Conservation (phyloP, 2,329 filamentous ascomycete species). For the Fusarium pseudocircinatum region DNA sequence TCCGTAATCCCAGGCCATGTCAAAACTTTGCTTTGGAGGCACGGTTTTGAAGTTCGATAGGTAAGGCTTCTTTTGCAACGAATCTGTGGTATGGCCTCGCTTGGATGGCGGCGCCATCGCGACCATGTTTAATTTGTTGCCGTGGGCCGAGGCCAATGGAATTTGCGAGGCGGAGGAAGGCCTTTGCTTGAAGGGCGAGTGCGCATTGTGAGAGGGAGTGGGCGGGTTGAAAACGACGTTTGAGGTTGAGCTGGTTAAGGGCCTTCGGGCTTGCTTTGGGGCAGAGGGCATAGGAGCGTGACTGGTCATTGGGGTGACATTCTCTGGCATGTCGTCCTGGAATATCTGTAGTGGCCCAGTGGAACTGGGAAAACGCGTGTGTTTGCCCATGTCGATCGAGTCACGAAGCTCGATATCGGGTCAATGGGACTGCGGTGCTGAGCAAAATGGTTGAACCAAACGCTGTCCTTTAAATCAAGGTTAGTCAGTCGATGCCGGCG, state of each 20-base stretch:
- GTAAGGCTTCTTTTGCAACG: slow-evolving; percentile 72
- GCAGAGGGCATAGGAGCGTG: slow-evolving; percentile 66
- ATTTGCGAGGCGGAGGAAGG: slow-evolving; percentile 69
- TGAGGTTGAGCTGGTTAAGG: slow-evolving; percentile 61
- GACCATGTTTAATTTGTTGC: slow-evolving; percentile 72
- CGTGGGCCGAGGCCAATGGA: slow-evolving; percentile 63
- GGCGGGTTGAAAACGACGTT: slow-evolving; percentile 76
- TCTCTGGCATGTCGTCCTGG: slow-evolving; percentile 61
- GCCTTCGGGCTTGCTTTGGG: slow-evolving; percentile 58
- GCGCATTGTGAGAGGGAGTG: slow-evolving; percentile 60
- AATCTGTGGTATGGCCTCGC: slow-evolving; percentile 68
- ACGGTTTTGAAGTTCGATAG: slow-evolving; percentile 68
- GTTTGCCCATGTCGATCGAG: slow-evolving; percentile 64
- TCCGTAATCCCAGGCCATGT: slow-evolving; percentile 53
- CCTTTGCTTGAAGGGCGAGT: slow-evolving; percentile 75
- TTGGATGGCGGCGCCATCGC: slow-evolving; percentile 72
- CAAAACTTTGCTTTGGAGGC: slow-evolving; percentile 62
- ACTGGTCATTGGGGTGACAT: slow-evolving; percentile 60
- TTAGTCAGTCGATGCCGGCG: slow-evolving; percentile 36
- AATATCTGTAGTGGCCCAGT: slow-evolving; percentile 62
- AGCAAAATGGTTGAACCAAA: slow-evolving; percentile 18
- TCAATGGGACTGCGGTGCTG: slow-evolving; percentile 15
- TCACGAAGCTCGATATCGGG: slow-evolving; percentile 24
- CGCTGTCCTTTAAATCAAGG: slow-evolving; percentile 23
- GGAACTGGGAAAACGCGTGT: slow-evolving; percentile 56